Percentiles rank a stretch among this genome's conserved stretches.
phyloP scores from a whole-genome alignment of 805 yeast genomes.

The Wickerhamomyces pijperi region DNA sequence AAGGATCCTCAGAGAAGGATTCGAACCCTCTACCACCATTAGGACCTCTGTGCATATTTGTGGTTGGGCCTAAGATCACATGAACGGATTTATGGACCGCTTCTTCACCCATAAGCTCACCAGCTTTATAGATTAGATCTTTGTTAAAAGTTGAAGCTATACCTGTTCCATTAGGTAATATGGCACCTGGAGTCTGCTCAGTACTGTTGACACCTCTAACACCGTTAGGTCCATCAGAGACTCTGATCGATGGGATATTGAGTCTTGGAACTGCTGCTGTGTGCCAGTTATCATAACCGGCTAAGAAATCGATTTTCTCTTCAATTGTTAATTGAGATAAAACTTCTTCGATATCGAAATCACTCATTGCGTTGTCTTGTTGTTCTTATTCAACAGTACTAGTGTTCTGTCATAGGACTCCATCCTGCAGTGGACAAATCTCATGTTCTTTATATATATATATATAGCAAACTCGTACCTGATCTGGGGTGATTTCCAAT shows the following conservation, averaged over 20 bases:
- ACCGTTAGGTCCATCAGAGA: conserved; percentile 54
- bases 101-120: conserved; percentile 40
- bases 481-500: too few species aligned
- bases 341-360: conserved; percentile 12
- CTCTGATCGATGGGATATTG: conserved; percentile 31
- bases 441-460: too few species aligned
- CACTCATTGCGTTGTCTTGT: too few species aligned
- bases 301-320: conserved; percentile 11
- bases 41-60: conserved; percentile 45
- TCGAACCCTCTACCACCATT: conserved; percentile 54
- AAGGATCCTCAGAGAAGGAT: conserved; percentile 49
- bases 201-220: conserved; percentile 41
- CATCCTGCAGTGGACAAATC: too few species aligned
- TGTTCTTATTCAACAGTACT: too few species aligned
- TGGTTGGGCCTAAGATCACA: conserved; percentile 34
- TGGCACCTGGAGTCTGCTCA: conserved; percentile 32
- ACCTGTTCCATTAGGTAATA: conserved; percentile 50
- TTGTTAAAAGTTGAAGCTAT: conserved; percentile 44
- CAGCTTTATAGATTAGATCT: conserved; percentile 33
- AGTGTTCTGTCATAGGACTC: too few species aligned
- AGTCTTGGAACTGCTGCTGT: conserved; percentile 23
- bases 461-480: too few species aligned
- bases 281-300: conserved; percentile 38
- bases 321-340: conserved; percentile 4
- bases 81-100: conserved; percentile 42